A percentile compares a stretch with the other conserved stretches of the same genome.
Conservation (phyloP, 139 green algal species). For the Chlamydomonas schloesseri region DNA sequence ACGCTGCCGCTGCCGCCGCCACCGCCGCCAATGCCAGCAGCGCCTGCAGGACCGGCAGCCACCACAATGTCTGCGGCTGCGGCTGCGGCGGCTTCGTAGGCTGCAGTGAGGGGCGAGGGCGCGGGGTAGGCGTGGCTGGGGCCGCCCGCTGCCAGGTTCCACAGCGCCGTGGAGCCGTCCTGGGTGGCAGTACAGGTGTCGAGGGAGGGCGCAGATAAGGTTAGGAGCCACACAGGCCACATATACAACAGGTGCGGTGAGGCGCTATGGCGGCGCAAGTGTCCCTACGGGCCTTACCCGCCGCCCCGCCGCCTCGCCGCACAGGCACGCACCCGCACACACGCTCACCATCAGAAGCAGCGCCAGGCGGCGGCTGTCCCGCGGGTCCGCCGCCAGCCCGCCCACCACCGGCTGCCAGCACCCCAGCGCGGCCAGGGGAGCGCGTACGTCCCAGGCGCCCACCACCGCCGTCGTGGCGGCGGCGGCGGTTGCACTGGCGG, state of each 20-base stretch:
- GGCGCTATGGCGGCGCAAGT: too few species aligned
- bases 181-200: background rate
- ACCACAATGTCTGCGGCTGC: background rate
- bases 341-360: background rate
- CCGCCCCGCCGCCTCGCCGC: too few species aligned
- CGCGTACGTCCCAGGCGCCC: background rate
- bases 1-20: too few species aligned
- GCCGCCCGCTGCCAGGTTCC: background rate
- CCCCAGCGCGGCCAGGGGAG: background rate
- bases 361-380: constrained; percentile 21
- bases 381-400: constrained; percentile 25
- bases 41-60: too few species aligned
- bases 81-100: background rate
- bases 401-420: constrained; percentile 13
- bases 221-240: too few species aligned
- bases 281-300: too few species aligned
- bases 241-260: too few species aligned
- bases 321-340: too few species aligned
- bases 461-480: background rate
- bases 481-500: background rate
- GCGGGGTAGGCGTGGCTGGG: background rate
- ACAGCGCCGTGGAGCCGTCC: constrained; percentile 22
- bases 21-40: background rate
- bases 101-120: background rate
- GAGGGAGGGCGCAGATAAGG: too few species aligned